Evolutionary conservation across 345 rosid genomes (phyloP).

Genomic region (Moringa oleifera): DNA sequence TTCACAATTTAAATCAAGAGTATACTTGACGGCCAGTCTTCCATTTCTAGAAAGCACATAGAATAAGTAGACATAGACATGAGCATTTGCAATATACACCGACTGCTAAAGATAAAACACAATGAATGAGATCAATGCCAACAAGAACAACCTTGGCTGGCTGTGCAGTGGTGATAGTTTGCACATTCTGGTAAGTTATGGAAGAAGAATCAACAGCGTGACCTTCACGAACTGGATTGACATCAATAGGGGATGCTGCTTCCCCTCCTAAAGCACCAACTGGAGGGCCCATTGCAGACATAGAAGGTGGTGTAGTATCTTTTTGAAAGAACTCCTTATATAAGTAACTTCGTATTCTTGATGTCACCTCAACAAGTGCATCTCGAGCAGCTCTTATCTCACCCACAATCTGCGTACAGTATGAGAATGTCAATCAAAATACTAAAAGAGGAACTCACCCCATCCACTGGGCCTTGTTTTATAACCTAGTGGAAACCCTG

Average conservation of each 20-base stretch:
- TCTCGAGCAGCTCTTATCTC: slow-evolving; percentile 87
- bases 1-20: background rate
- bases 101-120: background rate
- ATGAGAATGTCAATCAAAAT: slow-evolving; percentile 19
- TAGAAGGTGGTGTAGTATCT: slow-evolving; percentile 48
- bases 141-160: slow-evolving; percentile 49
- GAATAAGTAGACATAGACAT: background rate
- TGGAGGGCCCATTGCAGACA: slow-evolving; percentile 37
- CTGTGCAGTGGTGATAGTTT: slow-evolving; percentile 31
- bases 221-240: slow-evolving; percentile 41
- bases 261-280: slow-evolving; percentile 48
- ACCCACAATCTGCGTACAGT: slow-evolving; percentile 67
- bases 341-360: slow-evolving; percentile 59
- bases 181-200: slow-evolving; percentile 26
- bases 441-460: slow-evolving; percentile 4
- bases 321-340: slow-evolving; percentile 61
- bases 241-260: slow-evolving; percentile 46
- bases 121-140: slow-evolving; percentile 4
- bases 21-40: background rate
- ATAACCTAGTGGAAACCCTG: slow-evolving; percentile 5
- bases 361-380: slow-evolving; percentile 92
- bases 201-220: slow-evolving; percentile 33
- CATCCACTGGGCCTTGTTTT: slow-evolving; percentile 8
- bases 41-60: background rate
- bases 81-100: background rate